These are phyloP conservation scores for Tetrapyrgos nigripes DNA, from an alignment of 1,284 basidiomycete genomes.

Conservation along the genomic window DNA sequence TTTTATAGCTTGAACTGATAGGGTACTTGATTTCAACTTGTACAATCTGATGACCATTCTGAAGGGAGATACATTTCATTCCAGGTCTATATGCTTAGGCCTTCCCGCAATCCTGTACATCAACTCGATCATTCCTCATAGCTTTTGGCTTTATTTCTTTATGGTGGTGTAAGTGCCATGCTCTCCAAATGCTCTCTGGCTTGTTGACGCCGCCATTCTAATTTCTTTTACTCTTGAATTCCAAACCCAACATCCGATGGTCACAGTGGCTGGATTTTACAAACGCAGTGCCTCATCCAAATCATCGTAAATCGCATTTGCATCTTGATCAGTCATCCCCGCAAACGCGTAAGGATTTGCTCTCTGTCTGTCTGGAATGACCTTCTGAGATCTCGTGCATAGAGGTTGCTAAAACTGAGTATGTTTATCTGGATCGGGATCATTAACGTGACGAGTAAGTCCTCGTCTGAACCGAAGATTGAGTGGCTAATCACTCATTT, in stretches of 20 bases:
- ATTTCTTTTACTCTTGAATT: neutral
- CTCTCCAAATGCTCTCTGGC: neutral
- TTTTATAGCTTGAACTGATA: conserved; percentile 3
- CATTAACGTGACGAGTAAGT: neutral
- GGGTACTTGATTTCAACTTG: neutral
- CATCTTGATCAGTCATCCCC: neutral
- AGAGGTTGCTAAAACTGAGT: neutral
- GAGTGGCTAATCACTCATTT: neutral
- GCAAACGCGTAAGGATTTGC: neutral
- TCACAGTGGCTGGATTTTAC: neutral
- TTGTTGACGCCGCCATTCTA: neutral
- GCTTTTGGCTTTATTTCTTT: neutral
- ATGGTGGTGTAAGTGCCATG: neutral
- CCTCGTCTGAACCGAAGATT: too few relatives aligned
- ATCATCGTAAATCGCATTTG: conserved; percentile 14
- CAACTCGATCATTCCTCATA: neutral
- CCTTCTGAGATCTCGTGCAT: neutral
- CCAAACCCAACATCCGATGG: neutral
- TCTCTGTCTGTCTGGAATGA: neutral
- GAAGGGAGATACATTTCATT: too few relatives aligned
- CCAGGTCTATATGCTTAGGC: neutral
- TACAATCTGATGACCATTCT: neutral
- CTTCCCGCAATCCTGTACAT: neutral
- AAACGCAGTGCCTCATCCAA: conserved; percentile 6
- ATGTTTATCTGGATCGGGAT: neutral